Conservation (phyloP, 1,139 yeast genomes). For the Yamadazyma trypodendri region DNA sequence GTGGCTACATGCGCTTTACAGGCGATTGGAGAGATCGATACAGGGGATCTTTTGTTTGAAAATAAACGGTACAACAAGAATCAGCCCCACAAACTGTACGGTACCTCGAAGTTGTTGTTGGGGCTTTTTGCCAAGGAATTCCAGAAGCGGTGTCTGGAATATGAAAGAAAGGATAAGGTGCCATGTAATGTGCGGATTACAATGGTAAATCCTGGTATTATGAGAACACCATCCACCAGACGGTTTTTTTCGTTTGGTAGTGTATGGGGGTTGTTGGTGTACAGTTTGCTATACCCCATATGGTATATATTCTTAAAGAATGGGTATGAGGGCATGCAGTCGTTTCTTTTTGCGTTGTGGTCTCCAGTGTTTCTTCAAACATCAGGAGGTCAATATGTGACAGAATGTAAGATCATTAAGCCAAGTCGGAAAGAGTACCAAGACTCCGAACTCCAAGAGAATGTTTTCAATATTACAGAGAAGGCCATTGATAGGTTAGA, state of each 20-base stretch:
- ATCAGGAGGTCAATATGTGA: conserved; percentile 66
- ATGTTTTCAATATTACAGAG: conserved; percentile 63
- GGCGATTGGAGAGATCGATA: conserved; percentile 64
- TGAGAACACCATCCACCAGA: conserved; percentile 84
- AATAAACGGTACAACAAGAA: conserved; percentile 56
- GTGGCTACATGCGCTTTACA: conserved; percentile 76
- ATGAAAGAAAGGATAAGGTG: conserved; percentile 63
- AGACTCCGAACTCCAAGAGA: conserved; percentile 60
- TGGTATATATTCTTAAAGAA: conserved; percentile 81
- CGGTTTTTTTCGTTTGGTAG: conserved; percentile 78
- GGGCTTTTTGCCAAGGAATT: conserved; percentile 72
- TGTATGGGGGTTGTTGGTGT: conserved; percentile 64
- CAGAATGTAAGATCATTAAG: conserved; percentile 63
- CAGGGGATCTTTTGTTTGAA: conserved; percentile 68
- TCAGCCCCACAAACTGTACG: conserved; percentile 75
- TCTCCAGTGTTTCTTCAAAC: conserved; percentile 64
- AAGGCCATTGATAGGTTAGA: conserved; percentile 59
- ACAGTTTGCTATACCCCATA: conserved; percentile 71
- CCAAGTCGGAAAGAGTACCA: conserved; percentile 64
- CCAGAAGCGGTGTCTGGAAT: conserved; percentile 59
- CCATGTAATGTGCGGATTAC: conserved; percentile 71
- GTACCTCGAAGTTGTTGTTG: conserved; percentile 76
- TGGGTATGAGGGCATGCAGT: conserved; percentile 76
- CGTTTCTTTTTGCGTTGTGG: conserved; percentile 65
- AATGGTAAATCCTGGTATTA: conserved; percentile 86